These are phyloP conservation scores for Uromyces viciae-fabae DNA, from an alignment of 1,284 basidiomycete species.

Conservation along the genomic window DNA sequence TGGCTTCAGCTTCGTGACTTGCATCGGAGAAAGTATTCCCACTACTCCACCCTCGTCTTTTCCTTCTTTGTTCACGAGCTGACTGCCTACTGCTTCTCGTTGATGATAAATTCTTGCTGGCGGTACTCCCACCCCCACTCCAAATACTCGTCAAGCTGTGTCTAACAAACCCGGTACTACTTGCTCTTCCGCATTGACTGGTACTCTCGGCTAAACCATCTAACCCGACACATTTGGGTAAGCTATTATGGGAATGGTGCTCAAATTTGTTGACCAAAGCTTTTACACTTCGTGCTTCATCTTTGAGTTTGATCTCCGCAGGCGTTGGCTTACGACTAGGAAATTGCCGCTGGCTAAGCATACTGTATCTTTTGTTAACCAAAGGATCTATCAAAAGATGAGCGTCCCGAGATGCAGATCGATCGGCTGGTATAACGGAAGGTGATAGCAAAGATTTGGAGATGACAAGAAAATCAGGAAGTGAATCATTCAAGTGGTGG, in stretches of 20 bases:
- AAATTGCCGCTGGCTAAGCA: background rate
- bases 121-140: conserved; percentile 20
- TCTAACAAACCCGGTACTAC: background rate
- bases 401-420: background rate
- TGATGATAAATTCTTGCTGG: background rate
- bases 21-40: background rate
- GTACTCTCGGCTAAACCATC: background rate
- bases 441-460: background rate
- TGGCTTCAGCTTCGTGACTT: background rate
- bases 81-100: background rate
- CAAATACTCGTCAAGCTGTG: conserved; percentile 13
- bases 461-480: background rate
- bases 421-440: background rate
- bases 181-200: background rate
- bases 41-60: background rate
- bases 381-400: background rate
- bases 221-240: background rate
- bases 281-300: conserved; percentile 21
- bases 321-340: conserved; percentile 21
- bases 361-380: conserved; percentile 8
- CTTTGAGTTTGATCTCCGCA: conserved; percentile 27
- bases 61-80: background rate
- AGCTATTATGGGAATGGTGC: conserved; percentile 4
- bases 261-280: conserved; percentile 27
- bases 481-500: background rate